These are phyloP conservation scores for Passalora sequoiae DNA, from an alignment of 2,329 filamentous ascomycete genomes.

Conservation along the genomic window DNA sequence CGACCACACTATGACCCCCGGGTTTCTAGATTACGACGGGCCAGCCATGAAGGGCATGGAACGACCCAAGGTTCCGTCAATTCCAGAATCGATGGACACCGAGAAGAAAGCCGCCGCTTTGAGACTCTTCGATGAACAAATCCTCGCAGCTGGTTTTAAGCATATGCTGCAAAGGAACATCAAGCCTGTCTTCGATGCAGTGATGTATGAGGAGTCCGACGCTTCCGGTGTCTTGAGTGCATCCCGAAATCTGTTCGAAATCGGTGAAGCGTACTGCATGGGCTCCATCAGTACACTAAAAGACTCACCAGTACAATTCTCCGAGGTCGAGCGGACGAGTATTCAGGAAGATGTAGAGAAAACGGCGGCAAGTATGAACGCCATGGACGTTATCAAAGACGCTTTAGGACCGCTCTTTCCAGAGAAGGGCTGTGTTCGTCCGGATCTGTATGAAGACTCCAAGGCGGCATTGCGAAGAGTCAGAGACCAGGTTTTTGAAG, in stretches of 20 bases:
- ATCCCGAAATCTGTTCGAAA: slow-evolving; percentile 4
- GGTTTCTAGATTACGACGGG: slow-evolving; percentile 35
- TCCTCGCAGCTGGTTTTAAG: slow-evolving; percentile 2
- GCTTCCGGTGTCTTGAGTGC: slow-evolving; percentile 1
- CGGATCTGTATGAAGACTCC: slow-evolving; percentile 9
- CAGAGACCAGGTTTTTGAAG: not conserved
- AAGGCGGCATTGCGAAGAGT: slow-evolving; percentile 2
- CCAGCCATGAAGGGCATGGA: slow-evolving; percentile 27
- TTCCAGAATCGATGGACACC: not conserved
- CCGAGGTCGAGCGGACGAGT: slow-evolving; percentile 2
- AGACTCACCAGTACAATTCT: slow-evolving; percentile 4
- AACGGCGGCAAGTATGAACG: slow-evolving; percentile 5
- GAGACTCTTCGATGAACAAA: slow-evolving; percentile 2
- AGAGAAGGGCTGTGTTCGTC: slow-evolving; percentile 5
- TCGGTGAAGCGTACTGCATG: slow-evolving; percentile 10
- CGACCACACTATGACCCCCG: slow-evolving; percentile 33
- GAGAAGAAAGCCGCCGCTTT: slow-evolving; percentile 1
- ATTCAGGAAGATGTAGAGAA: slow-evolving; percentile 6
- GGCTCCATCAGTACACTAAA: slow-evolving; percentile 7
- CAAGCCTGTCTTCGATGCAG: slow-evolving; percentile 29
- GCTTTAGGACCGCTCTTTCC: slow-evolving; percentile 8
- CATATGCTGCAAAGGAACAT: slow-evolving; percentile 1
- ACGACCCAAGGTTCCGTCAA: slow-evolving; percentile 19
- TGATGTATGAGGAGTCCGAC: slow-evolving; percentile 38
- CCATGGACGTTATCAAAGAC: slow-evolving; percentile 7